Conservation (phyloP, 768 basidiomycete genomes). For the Amanita phalloides region DNA sequence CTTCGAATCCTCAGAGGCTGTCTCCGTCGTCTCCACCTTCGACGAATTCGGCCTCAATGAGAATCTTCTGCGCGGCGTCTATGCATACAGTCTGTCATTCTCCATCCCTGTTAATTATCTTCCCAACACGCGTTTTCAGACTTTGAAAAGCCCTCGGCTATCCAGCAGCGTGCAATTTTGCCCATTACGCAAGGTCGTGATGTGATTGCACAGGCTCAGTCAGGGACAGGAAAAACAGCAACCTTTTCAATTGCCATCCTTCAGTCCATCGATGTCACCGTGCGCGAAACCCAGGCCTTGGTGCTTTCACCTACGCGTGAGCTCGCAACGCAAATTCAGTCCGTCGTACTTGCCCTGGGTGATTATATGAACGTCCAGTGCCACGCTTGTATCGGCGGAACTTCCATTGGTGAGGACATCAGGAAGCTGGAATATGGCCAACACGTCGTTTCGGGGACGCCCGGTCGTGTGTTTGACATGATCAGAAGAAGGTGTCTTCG, state of each 20-base stretch:
- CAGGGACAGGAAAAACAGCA: slow-evolving; percentile 99
- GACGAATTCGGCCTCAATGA: slow-evolving; percentile 90
- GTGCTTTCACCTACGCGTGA: slow-evolving; percentile 98
- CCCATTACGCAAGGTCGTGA: slow-evolving; percentile 94
- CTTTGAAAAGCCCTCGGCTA: slow-evolving; percentile 97
- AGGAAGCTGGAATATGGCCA: slow-evolving; percentile 95
- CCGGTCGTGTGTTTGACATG: slow-evolving; percentile 98
- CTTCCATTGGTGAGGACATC: slow-evolving; percentile 95
- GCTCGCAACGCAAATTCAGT: slow-evolving; percentile 97
- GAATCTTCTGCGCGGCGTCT: slow-evolving; percentile 92
- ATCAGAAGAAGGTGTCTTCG: slow-evolving; percentile 88
- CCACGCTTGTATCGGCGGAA: slow-evolving; percentile 96
- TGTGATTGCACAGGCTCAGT: slow-evolving; percentile 98
- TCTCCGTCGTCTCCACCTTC: slow-evolving; percentile 82
- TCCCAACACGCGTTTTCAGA: slow-evolving; percentile 24
- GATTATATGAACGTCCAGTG: slow-evolving; percentile 99
- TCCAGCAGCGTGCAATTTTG: slow-evolving; percentile 95
- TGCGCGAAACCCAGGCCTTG: slow-evolving; percentile 93
- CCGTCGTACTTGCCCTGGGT: slow-evolving; percentile 89
- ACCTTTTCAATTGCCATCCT: slow-evolving; percentile 98
- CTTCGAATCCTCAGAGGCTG: slow-evolving; percentile 90
- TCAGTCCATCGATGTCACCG: slow-evolving; percentile 92
- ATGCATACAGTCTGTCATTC: slow-evolving; percentile 78
- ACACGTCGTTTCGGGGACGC: slow-evolving; percentile 95
- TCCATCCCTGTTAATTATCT: background rate